Base-by-base conservation (phyloP, 192 early-diverging fungal genomes). In the Radiomyces spectabilis region DNA sequence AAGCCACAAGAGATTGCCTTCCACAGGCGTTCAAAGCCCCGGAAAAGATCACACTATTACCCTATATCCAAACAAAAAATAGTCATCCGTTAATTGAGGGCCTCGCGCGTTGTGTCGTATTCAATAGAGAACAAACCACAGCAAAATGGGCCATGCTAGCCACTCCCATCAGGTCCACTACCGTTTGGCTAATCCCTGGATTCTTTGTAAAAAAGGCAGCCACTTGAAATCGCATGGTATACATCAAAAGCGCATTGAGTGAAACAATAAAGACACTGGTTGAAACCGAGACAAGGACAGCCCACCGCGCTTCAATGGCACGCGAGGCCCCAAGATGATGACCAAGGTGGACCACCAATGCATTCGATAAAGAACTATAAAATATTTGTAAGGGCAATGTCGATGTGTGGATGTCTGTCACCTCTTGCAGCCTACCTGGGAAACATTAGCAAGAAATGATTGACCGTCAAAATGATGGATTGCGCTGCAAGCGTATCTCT, bases 371-470 rank as follows among this genome's bases (percentile, higher is more conserved):
- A 12, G 61, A 45, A 43, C 61, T 63, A 41, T n/a, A 33, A 27
- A 19, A 51, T 22, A 59, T n/a, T n/a, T n/a, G n/a, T n/a, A n/a
- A n/a, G n/a, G n/a, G n/a, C n/a, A n/a, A n/a, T 15, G 1, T 13
- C 35, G 8, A 26, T 19, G 21, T 42, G 13, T 15, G 8, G 2
- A 31, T 39, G 12, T 29, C 35, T 15, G 21, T 9, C 10, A 52
- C 18, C 24, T n/a, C 0, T 19, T 32, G 12, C n/a, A n/a, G 3
- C 8, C 10, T 63, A 63, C 61, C n/a, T 24, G 16, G 61, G 61
- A 30, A 63, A 57, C 61, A 63, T 63, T 32, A 63, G 30, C n/a
- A 63, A 37, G 43, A 63, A 49, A 9, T 25, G 25, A 26, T 55
- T 55, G 5, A 57, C 46, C 18, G 54, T 29, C 18, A 55, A 24